phyloP scores from a whole-genome alignment of 306 rosid species.

The Lithocarpus polystachyus region DNA sequence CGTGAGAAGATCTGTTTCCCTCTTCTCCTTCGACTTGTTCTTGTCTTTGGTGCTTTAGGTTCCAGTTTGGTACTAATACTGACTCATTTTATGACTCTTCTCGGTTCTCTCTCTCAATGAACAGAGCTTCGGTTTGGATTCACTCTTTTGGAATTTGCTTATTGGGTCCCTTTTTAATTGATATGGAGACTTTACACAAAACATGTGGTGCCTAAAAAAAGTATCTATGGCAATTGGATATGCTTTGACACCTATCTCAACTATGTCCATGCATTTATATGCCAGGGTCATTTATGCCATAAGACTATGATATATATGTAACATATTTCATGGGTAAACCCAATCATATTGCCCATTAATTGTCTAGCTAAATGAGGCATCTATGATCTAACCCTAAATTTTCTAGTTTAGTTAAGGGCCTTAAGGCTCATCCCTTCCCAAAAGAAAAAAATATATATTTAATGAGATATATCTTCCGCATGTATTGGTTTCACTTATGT shows the following conservation, averaged over 20 bases:
- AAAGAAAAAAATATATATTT: too few species aligned
- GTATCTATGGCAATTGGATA: slow-evolving; percentile 10
- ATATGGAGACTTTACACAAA: slow-evolving; percentile 38
- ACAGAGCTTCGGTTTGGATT: slow-evolving; percentile 12
- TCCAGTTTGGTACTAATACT: slow-evolving; percentile 42
- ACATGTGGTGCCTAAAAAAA: slow-evolving; percentile 39
- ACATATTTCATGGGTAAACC: background rate
- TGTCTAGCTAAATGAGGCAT: too few species aligned
- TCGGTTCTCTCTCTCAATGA: slow-evolving; percentile 17
- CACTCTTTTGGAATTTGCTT: slow-evolving; percentile 6
- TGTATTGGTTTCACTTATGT: too few species aligned
- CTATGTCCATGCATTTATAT: background rate
- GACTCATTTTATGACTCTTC: slow-evolving; percentile 29
- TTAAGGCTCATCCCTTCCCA: too few species aligned
- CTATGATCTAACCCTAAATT: too few species aligned
- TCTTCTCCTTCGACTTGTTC: slow-evolving; percentile 35
- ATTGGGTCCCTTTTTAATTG: slow-evolving; percentile 31
- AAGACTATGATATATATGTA: background rate
- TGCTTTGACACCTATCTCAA: slow-evolving; percentile 8
- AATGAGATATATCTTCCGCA: too few species aligned
- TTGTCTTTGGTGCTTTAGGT: slow-evolving; percentile 38
- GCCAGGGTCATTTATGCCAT: background rate
- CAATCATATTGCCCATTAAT: too few species aligned
- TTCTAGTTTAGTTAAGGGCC: too few species aligned
- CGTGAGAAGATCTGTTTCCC: slow-evolving; percentile 45